Evolutionary conservation across 371 early-diverging fungal species (phyloP).

Genomic region (Saksenaea oblongispora): DNA sequence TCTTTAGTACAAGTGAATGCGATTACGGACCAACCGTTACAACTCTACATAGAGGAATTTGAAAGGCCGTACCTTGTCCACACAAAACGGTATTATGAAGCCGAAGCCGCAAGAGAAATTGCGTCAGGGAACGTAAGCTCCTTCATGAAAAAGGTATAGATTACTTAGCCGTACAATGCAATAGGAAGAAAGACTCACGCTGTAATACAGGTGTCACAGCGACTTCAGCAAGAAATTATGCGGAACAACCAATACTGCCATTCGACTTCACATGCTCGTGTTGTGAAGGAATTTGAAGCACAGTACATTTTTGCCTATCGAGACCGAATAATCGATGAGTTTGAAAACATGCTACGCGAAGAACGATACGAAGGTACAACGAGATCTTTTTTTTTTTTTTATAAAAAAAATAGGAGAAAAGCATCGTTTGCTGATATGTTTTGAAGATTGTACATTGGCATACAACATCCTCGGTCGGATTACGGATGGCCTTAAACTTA

Average conservation of each 20-base stretch:
- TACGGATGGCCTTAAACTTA: slow-evolving; percentile 62
- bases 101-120: slow-evolving; percentile 68
- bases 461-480: slow-evolving; percentile 67
- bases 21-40: slow-evolving; percentile 70
- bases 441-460: slow-evolving; percentile 72
- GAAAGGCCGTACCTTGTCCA: slow-evolving; percentile 73
- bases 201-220: slow-evolving; percentile 32
- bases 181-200: background rate
- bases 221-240: slow-evolving; percentile 61
- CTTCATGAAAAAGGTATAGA: slow-evolving; percentile 67
- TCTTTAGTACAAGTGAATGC: slow-evolving; percentile 71
- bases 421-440: background rate
- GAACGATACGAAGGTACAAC: slow-evolving; percentile 63
- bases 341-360: slow-evolving; percentile 67
- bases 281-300: slow-evolving; percentile 74
- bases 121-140: slow-evolving; percentile 60
- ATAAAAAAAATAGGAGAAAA: too few species aligned
- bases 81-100: slow-evolving; percentile 72
- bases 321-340: slow-evolving; percentile 66
- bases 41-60: slow-evolving; percentile 79
- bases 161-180: background rate
- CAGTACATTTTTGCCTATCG: slow-evolving; percentile 76
- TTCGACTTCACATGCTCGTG: slow-evolving; percentile 64
- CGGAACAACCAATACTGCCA: slow-evolving; percentile 65
- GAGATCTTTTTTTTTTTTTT: background rate